These are phyloP conservation scores for Pichia sp. DNA, from an alignment of 1,139 yeast genomes.

Conservation along the genomic window DNA sequence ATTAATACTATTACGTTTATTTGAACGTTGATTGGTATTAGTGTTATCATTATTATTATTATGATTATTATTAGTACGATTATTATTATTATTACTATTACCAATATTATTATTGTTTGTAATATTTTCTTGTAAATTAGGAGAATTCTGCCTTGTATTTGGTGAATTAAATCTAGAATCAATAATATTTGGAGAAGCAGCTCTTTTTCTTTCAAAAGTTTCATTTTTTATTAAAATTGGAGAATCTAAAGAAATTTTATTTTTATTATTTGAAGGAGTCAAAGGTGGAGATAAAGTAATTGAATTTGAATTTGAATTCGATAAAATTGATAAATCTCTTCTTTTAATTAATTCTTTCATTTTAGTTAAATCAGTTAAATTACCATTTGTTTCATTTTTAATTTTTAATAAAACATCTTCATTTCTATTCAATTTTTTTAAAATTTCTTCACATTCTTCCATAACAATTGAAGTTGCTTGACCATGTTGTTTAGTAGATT, in stretches of 20 bases:
- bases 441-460: slow-evolving; percentile 28
- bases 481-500: slow-evolving; percentile 44
- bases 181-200: slow-evolving; percentile 3
- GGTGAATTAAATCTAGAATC: not conserved
- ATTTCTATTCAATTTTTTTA: slow-evolving; percentile 23
- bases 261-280: not conserved
- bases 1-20: slow-evolving; percentile 2
- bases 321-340: slow-evolving; percentile 12
- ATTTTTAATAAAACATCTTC: slow-evolving; percentile 20
- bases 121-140: too few relatives aligned
- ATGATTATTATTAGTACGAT: too few relatives aligned
- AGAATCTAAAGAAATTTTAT: not conserved
- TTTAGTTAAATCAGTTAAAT: slow-evolving; percentile 8
- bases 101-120: too few relatives aligned
- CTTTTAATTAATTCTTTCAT: slow-evolving; percentile 11
- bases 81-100: too few relatives aligned
- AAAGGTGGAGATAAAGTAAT: not conserved
- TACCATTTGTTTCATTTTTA: slow-evolving; percentile 9
- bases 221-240: not conserved
- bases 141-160: not conserved
- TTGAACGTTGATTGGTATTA: not conserved
- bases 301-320: not conserved
- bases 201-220: not conserved
- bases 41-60: too few relatives aligned
- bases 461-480: slow-evolving; percentile 23